phyloP scores from a whole-genome alignment of 2,329 filamentous ascomycete species.

The Fusarium vanettenii region DNA sequence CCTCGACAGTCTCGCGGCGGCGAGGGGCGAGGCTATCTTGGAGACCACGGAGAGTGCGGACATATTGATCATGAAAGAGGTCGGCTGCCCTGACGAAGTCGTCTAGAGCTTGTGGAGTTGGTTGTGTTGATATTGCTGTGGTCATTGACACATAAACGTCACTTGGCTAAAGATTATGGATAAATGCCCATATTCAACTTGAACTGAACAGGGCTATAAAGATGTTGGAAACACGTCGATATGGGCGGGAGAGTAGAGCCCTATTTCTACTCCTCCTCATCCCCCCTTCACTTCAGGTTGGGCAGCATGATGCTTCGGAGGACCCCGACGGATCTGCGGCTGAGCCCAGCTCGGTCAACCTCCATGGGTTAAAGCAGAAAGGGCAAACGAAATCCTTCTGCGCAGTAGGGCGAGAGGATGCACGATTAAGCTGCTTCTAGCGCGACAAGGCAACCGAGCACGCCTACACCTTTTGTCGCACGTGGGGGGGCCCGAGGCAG shows the following conservation, averaged over 20 bases:
- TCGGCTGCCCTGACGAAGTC: slow-evolving; percentile 50
- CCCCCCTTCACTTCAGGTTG: background rate
- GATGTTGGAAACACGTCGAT: background rate
- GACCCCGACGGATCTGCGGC: slow-evolving; percentile 40
- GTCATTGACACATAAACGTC: slow-evolving; percentile 32
- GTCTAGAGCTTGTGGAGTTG: slow-evolving; percentile 42
- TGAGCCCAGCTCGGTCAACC: slow-evolving; percentile 38
- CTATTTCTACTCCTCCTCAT: slow-evolving; percentile 33
- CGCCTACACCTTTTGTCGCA: background rate
- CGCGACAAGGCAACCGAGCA: slow-evolving; percentile 20
- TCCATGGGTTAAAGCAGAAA: slow-evolving; percentile 27
- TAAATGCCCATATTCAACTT: slow-evolving; percentile 9
- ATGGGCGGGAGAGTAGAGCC: slow-evolving; percentile 8
- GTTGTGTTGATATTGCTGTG: slow-evolving; percentile 16
- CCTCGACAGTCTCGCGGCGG: slow-evolving; percentile 36
- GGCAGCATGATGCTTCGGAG: slow-evolving; percentile 34
- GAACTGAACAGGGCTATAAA: background rate
- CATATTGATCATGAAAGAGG: slow-evolving; percentile 49
- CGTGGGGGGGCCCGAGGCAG: background rate
- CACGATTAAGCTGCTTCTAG: slow-evolving; percentile 34
- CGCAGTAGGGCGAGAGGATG: slow-evolving; percentile 11
- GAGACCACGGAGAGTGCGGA: slow-evolving; percentile 45
- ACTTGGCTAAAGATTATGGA: slow-evolving; percentile 19
- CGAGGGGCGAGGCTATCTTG: slow-evolving; percentile 42
- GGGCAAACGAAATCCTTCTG: slow-evolving; percentile 17